Conservation (phyloP, 306 rosid genomes). For the Trifolium fragiferum region DNA sequence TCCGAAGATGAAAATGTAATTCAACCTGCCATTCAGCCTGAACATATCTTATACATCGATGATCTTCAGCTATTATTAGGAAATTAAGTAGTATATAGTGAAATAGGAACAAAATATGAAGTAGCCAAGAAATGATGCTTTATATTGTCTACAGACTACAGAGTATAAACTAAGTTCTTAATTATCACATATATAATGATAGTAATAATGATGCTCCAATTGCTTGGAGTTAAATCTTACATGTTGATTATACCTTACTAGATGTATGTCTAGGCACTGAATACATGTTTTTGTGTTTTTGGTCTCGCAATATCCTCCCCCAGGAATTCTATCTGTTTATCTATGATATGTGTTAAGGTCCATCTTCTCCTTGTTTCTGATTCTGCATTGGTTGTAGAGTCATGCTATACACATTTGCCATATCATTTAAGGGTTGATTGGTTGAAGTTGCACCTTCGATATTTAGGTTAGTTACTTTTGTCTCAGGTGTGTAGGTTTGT, state of each 20-base stretch:
- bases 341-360: background rate
- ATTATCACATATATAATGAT: background rate
- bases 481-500: background rate
- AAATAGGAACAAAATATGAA: background rate
- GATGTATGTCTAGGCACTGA: background rate
- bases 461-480: background rate
- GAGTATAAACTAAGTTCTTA: background rate
- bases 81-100: background rate
- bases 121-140: background rate
- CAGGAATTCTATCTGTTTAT: too few species aligned
- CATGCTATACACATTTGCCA: background rate
- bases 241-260: background rate
- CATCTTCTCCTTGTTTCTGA: conserved; percentile 24
- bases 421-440: background rate
- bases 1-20: conserved; percentile 15
- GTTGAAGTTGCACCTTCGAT: background rate
- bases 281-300: conserved; percentile 13
- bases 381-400: background rate
- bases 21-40: background rate
- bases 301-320: too few species aligned
- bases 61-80: conserved; percentile 5
- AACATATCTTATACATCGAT: background rate
- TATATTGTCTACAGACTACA: conserved; percentile 5
- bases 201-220: background rate
- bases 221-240: background rate